Conservation (phyloP, 176 grass and related monocot genomes). For the Eragrostis nindensis region DNA sequence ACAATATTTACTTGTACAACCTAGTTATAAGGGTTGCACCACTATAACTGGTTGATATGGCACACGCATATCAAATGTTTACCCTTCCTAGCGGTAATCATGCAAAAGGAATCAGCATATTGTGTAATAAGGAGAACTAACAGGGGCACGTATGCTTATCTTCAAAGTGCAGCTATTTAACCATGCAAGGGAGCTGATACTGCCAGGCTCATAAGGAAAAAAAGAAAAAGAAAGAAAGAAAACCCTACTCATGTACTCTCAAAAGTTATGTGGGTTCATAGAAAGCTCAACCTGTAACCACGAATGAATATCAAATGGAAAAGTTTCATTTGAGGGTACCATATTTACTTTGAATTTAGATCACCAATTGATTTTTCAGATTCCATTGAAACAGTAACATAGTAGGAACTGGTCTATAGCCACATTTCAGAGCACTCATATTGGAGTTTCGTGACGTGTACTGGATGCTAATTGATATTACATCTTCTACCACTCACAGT, state of each 20-base stretch:
- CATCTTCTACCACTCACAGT: neutral
- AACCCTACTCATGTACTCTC: neutral
- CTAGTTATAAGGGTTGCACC: neutral
- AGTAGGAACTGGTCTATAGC: neutral
- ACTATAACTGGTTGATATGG: neutral
- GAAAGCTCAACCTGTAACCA: neutral
- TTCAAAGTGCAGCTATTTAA: slow-evolving; percentile 15
- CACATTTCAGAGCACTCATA: neutral
- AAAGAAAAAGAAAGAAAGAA: no score
- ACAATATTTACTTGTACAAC: neutral
- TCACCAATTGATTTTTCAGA: neutral
- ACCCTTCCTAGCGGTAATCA: neutral
- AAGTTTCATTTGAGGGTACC: neutral
- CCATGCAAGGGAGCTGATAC: neutral
- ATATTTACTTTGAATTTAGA: slow-evolving; percentile 13
- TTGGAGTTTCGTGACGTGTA: neutral
- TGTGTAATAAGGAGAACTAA: slow-evolving; percentile 9
- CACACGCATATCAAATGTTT: slow-evolving; percentile 8
- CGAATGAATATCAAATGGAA: neutral
- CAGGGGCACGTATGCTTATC: neutral
- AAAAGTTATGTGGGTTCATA: neutral
- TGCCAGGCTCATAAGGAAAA: neutral
- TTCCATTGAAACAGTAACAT: neutral
- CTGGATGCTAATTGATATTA: neutral
- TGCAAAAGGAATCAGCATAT: neutral